Conservation (phyloP, 2,329 filamentous ascomycete species). For the Sporothrix pseudoabietina region DNA sequence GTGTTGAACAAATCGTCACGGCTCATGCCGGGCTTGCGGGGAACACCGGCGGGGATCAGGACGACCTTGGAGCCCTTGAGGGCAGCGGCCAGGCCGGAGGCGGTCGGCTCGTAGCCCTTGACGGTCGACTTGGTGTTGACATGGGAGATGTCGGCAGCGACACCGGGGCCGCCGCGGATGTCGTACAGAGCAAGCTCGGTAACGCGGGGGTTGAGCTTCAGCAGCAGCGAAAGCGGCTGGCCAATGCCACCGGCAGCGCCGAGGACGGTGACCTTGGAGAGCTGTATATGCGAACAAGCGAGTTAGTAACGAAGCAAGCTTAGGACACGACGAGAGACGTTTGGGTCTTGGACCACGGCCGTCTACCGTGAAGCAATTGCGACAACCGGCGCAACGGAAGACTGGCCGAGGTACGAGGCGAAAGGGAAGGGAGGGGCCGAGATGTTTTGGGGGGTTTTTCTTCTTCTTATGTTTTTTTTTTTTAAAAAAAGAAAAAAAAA, state of each 20-base stretch:
- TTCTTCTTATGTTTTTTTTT: too few relatives aligned
- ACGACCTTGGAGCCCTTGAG: constrained; percentile 91
- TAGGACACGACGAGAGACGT: too few relatives aligned
- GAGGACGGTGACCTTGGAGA: constrained; percentile 96
- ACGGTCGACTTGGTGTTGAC: constrained; percentile 98
- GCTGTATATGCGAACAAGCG: constrained; percentile 53
- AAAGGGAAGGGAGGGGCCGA: constrained; percentile 33
- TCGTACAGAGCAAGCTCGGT: constrained; percentile 96
- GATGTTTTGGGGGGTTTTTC: not conserved
- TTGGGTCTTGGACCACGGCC: not conserved
- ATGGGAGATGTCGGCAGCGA: constrained; percentile 95
- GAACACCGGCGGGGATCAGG: constrained; percentile 96
- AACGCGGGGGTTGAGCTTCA: constrained; percentile 98
- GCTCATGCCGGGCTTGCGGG: constrained; percentile 99
- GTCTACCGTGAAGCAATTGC: not conserved
- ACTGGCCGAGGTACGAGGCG: constrained; percentile 9
- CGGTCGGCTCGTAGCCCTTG: constrained; percentile 80
- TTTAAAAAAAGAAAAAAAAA: constrained; percentile 24
- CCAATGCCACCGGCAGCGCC: constrained; percentile 98
- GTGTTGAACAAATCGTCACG: constrained; percentile 99
- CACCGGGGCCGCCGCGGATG: constrained; percentile 91
- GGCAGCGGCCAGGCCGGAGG: constrained; percentile 72
- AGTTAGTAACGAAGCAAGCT: not conserved
- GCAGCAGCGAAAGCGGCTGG: constrained; percentile 93
- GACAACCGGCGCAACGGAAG: constrained; percentile 24